Evolutionary conservation across 805 yeast genomes (phyloP).

Genomic region (Brettanomyces anomalus): DNA sequence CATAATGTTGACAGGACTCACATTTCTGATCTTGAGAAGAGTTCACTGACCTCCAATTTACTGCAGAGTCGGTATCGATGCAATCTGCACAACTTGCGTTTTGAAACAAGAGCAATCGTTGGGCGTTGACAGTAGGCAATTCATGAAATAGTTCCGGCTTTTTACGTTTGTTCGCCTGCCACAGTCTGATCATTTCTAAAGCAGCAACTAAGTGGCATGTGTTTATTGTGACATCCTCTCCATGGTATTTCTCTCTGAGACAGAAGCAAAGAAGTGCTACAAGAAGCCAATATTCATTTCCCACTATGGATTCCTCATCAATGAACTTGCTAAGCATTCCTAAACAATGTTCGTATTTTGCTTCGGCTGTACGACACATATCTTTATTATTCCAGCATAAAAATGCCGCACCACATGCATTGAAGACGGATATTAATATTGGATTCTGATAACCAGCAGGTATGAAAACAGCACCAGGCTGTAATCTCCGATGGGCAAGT

Average conservation of each 20-base stretch:
- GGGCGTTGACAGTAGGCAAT: background rate
- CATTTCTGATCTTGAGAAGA: background rate
- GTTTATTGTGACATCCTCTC: constrained; percentile 19
- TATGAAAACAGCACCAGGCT: constrained; percentile 32
- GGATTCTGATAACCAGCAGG: constrained; percentile 26
- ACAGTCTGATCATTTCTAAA: constrained; percentile 26
- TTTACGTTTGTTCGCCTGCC: constrained; percentile 12
- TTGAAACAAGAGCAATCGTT: no score
- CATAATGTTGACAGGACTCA: background rate
- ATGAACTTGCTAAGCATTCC: constrained; percentile 16
- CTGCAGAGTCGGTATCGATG: background rate
- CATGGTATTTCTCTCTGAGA: constrained; percentile 28
- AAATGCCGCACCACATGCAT: constrained; percentile 34
- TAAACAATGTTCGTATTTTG: constrained; percentile 17
- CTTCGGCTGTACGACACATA: constrained; percentile 15
- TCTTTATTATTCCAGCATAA: constrained; percentile 26
- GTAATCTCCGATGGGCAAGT: constrained; percentile 29
- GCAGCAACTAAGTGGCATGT: constrained; percentile 28
- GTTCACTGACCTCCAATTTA: background rate
- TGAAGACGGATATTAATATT: constrained; percentile 26
- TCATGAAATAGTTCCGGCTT: background rate
- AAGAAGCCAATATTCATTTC: constrained; percentile 31
- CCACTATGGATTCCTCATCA: constrained; percentile 16
- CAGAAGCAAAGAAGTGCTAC: constrained; percentile 32
- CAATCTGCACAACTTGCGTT: no score